Evolutionary conservation across 23 red algal genomes (phyloP), one percentile per base, ranked within the genome.

Genomic region (Chondrus crispus): DNA sequence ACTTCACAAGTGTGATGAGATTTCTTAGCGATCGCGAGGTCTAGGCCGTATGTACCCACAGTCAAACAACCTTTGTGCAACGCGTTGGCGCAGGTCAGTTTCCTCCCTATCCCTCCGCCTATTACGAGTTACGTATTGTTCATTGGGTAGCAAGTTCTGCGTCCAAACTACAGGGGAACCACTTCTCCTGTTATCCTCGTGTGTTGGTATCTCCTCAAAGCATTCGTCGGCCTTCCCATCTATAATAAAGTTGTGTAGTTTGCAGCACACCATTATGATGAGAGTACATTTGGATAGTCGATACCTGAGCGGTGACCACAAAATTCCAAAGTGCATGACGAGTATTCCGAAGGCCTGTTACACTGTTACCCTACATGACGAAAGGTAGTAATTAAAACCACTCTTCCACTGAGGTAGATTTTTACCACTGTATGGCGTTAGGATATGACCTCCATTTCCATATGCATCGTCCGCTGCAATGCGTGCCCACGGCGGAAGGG

Each of bases 161-260:
- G 30, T 40, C 24, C 60, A 36, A 44, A 88, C 51, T 33, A 88
- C 36, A 36, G 84, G 84, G n/a, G 66, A 28, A 13, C 84, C 64
- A 88, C 29, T 30, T 18, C 73, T 63, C 30, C 51, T 62, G 64
- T 88, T 88, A 37, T 88, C 66, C 28, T 88, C 40, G 52, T 57
- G 52, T 14, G 16, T 16, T 14, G 52, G 52, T 57, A 57, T 14
- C 22, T 14, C 22, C 22, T 57, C 22, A 57, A 57, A 57, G 14
- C 14, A 16, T 14, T 57, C 52, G 14, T 57, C 52, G 22, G 22
- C 52, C 16, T 57, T 22, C 22, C 22, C 52, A 57, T 57, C 52
- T 57, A n/a, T 88, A 60, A 60, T 52, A 43, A 73, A 51, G 68
- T 88, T 88, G 37, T 76, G 84, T 14, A 88, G 49, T 41, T 88